A percentile compares a stretch with the other conserved stretches of the same genome.
These are phyloP conservation scores for Globisporangium spiculum DNA, from an alignment of 352 stramenopile genomes.

Conservation along the genomic window DNA sequence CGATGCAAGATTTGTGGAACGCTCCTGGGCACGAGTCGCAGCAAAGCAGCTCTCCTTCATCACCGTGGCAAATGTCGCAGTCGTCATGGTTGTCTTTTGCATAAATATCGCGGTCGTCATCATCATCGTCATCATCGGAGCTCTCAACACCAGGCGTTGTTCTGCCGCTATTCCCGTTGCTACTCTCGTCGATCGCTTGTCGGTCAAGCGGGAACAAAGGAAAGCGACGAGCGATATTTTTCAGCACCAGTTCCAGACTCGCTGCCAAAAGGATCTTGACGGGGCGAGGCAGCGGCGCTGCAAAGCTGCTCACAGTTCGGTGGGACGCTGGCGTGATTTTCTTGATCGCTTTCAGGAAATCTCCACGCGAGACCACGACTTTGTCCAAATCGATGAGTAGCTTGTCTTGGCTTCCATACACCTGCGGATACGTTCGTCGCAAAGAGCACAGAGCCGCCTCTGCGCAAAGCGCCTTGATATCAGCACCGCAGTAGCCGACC, in stretches of 20 bases:
- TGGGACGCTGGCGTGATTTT: constrained; percentile 86
- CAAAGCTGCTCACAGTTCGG: constrained; percentile 66
- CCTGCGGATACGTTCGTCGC: constrained; percentile 82
- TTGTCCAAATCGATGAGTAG: constrained; percentile 70
- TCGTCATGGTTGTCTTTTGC: constrained; percentile 52
- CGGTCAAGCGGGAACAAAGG: constrained; percentile 61
- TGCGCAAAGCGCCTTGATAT: constrained; percentile 90
- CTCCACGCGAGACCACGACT: constrained; percentile 65
- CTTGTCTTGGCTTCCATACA: constrained; percentile 81
- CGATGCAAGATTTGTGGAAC: constrained; percentile 55
- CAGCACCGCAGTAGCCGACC: constrained; percentile 88
- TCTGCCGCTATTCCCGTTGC: constrained; percentile 9
- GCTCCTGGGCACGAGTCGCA: constrained; percentile 62
- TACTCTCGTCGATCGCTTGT: constrained; percentile 34
- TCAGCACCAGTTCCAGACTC: constrained; percentile 39
- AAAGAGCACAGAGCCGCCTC: constrained; percentile 89
- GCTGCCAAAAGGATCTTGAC: constrained; percentile 44
- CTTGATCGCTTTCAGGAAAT: constrained; percentile 68
- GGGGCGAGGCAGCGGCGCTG: constrained; percentile 62
- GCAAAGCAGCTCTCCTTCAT: constrained; percentile 52
- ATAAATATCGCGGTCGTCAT: constrained; percentile 72
- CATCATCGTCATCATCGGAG: constrained; percentile 25
- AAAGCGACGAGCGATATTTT: constrained; percentile 48
- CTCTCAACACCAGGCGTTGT: not conserved
- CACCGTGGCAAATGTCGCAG: constrained; percentile 68